Evolutionary conservation across 2,329 filamentous ascomycete genomes (phyloP), one percentile per base, ranked within the genome.

Genomic region (Trichoderma polysporum): DNA sequence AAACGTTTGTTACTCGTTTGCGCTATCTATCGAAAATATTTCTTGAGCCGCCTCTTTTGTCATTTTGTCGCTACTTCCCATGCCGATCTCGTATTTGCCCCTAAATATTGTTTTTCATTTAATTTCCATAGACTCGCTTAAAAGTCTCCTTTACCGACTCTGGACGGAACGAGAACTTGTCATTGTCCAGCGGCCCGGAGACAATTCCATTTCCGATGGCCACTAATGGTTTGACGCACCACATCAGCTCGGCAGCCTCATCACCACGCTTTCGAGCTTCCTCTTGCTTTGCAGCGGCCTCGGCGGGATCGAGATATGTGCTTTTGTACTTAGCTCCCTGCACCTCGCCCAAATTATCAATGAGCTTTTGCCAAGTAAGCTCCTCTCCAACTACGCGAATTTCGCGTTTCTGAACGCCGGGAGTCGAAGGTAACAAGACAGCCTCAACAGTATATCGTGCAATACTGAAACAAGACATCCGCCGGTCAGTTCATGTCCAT

Each of bases 151-250:
- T 61, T 1, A 61, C 58, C n/a, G 58, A 50, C 19, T 61, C 58
- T 7, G 39, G 58, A 3, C 31, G 41, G 31, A 61, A 61, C 8
- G 58, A 61, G 31, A 61, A 61, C 25, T 27, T 61, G 31, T 61
- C 58, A 49, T 61, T 61, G 15, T 61, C 58, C 58, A 61, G 58
- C 58, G 50, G 19, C 15, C 58, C 58, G 27, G 58, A 19, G 10
- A 61, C 58, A 22, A 61, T 35, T n/a, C 41, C 58, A 12, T 50
- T 22, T 50, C 58, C 58, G 12, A 27, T 35, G 45, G 58, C 58
- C 22, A 41, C 58, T n/a, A 61, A 33, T 19, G 58, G 58, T 19
- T 61, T 61, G 22, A 61, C 58, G 4, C 29, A 61, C 58, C 58
- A 61, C 58, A 29, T 61, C 9, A 61, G 29, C 15, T 61, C 58